Base-by-base conservation (phyloP, 768 basidiomycete species). In the Leucosporidium creatinivorum region DNA sequence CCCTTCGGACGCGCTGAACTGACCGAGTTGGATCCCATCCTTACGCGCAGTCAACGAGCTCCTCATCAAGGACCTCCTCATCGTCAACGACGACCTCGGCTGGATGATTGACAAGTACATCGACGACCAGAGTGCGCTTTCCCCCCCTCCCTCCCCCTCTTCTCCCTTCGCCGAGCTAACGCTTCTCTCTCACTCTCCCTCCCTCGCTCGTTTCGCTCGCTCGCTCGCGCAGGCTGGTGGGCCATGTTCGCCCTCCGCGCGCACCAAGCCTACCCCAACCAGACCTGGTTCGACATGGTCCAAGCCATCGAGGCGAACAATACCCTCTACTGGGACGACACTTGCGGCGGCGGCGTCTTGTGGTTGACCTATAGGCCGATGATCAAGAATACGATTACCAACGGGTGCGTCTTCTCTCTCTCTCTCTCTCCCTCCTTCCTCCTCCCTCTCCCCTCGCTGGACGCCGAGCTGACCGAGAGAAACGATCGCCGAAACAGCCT, bases 101-200 rank as follows among this genome's bases (percentile, higher is more conserved):
- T 67, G 51, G 51, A 67, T 67, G 56, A 67, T 67, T 28, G 66
- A 67, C 61, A 58, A 67, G 36, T 67, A 67, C 56, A 58, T 67
- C 39, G 66, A 67, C 58, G 66, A 67, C 58, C 66, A 67, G 61
- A 62, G 66, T 67, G n/a, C n/a, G 66, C 23, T 12, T 18, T 4
- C 8, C 39, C 19, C 25, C 8, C 5, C 18, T 8, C 18, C 36
- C 39, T 30, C 23, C n/a, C 1, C n/a, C 3, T 52, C 25, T n/a
- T 33, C 55, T 8, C 31, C 19, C 55, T 49, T n/a, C 28, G 12
- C 30, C 33, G 8, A 60, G 36, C 9, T 39, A 3, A 44, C 28
- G 31, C 61, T 36, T 15, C 2, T 25, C 25, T 49, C n/a, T n/a
- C n/a, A n/a, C n/a, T n/a, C n/a, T 26, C 19, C 19, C 47, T 48